Evolutionary conservation across 441 rosid genomes (phyloP).

Genomic region (Erysimum pusillum): DNA sequence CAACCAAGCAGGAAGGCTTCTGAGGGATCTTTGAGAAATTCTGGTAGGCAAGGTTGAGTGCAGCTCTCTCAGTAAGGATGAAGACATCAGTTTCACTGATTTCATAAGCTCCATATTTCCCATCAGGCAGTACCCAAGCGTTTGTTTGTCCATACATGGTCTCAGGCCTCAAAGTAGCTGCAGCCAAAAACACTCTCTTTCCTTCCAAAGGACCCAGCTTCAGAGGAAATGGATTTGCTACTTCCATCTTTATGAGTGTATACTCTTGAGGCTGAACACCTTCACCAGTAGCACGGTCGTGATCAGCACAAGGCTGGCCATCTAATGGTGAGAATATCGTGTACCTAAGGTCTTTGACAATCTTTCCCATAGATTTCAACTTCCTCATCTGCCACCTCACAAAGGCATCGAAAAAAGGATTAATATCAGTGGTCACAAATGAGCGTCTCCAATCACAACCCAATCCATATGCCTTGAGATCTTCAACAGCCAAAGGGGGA

Average conservation of each 20-base stretch:
- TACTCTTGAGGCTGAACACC: slow-evolving; percentile 96
- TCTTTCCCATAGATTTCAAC: slow-evolving; percentile 84
- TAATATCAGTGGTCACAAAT: slow-evolving; percentile 83
- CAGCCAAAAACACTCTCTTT: slow-evolving; percentile 78
- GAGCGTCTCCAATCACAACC: slow-evolving; percentile 97
- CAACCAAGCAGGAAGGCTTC: slow-evolving; percentile 81
- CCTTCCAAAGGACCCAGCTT: slow-evolving; percentile 76
- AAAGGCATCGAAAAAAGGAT: slow-evolving; percentile 81
- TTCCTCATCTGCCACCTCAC: slow-evolving; percentile 95
- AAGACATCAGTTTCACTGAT: slow-evolving; percentile 83
- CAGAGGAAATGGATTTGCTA: slow-evolving; percentile 69
- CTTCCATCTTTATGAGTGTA: slow-evolving; percentile 90
- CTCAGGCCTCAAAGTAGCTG: slow-evolving; percentile 96
- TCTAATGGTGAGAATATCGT: slow-evolving; percentile 90
- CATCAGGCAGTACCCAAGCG: slow-evolving; percentile 96
- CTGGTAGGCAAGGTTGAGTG: slow-evolving; percentile 91
- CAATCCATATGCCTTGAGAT: slow-evolving; percentile 85
- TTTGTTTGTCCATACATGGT: slow-evolving; percentile 98
- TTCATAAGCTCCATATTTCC: slow-evolving; percentile 94
- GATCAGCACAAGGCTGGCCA: slow-evolving; percentile 97
- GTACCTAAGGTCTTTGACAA: slow-evolving; percentile 83
- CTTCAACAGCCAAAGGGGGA: slow-evolving; percentile 85
- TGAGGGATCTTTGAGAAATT: slow-evolving; percentile 74
- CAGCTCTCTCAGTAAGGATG: slow-evolving; percentile 77
- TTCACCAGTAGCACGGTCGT: slow-evolving; percentile 94